These are phyloP conservation scores for Amphicarpaea edgeworthii DNA, from an alignment of 306 rosid species.

Conservation along the genomic window DNA sequence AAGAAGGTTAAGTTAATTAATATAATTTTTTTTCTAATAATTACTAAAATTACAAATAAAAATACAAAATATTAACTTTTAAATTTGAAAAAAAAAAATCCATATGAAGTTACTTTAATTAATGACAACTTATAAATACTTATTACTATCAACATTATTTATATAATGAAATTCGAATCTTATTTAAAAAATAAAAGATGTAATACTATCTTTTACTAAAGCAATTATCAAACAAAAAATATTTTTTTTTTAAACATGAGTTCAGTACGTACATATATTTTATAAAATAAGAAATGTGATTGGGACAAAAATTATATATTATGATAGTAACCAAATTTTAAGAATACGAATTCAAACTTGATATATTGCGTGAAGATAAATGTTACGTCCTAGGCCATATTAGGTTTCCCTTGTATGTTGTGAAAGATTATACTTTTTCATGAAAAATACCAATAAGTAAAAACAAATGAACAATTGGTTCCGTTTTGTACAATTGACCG, in stretches of 20 bases:
- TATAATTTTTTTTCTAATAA: too few relatives aligned
- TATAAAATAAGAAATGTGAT: background rate
- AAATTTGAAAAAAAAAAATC: too few relatives aligned
- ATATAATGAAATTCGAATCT: background rate
- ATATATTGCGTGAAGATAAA: background rate
- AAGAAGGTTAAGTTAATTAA: background rate
- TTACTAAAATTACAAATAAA: too few relatives aligned
- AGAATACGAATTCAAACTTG: background rate
- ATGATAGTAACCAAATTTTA: background rate
- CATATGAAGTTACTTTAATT: background rate
- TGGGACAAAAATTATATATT: background rate
- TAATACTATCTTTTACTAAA: too few relatives aligned
- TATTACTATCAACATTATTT: background rate
- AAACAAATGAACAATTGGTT: background rate
- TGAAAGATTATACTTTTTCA: background rate
- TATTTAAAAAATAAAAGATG: background rate
- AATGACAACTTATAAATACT: background rate
- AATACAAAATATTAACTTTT: too few relatives aligned
- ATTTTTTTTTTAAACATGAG: background rate
- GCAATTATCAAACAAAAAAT: too few relatives aligned
- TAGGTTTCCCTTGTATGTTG: background rate
- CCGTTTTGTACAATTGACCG: background rate
- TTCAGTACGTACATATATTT: background rate
- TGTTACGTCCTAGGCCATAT: background rate
- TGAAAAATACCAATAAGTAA: background rate